These are phyloP conservation scores for Cladophialophora psammophila DNA, from an alignment of 2,329 filamentous ascomycete genomes.

Conservation along the genomic window DNA sequence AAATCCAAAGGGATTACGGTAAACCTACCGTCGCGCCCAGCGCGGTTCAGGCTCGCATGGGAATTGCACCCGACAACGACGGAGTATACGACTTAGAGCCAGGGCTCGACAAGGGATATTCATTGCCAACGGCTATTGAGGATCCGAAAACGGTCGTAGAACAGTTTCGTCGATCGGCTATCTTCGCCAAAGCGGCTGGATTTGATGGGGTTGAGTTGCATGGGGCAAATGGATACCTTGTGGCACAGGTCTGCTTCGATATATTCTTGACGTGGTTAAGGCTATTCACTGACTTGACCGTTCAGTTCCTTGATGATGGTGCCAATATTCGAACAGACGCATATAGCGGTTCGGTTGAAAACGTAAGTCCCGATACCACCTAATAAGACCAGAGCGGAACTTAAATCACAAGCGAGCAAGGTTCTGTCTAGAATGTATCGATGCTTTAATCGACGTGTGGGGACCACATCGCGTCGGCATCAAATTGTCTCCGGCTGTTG, in stretches of 20 bases:
- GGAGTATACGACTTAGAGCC: slow-evolving; percentile 15
- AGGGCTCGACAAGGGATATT: slow-evolving; percentile 10
- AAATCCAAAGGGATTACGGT: slow-evolving; percentile 9
- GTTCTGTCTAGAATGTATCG: slow-evolving; percentile 62
- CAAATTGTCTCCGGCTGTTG: slow-evolving; percentile 50
- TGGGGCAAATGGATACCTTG: slow-evolving; percentile 39
- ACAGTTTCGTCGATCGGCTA: slow-evolving; percentile 45
- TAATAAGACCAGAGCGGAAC: not conserved
- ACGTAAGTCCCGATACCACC: slow-evolving; percentile 7
- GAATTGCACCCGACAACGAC: slow-evolving; percentile 12
- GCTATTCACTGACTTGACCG: slow-evolving; percentile 31
- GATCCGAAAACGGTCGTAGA: slow-evolving; percentile 13
- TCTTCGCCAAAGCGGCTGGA: slow-evolving; percentile 62
- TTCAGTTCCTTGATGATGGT: slow-evolving; percentile 58
- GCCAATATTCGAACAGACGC: slow-evolving; percentile 58
- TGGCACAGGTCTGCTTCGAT: slow-evolving; percentile 8
- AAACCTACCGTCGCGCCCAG: slow-evolving; percentile 15
- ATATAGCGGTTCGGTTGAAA: slow-evolving; percentile 53
- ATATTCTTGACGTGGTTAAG: not conserved
- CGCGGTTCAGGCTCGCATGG: slow-evolving; percentile 17
- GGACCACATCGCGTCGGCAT: slow-evolving; percentile 56
- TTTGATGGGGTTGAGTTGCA: slow-evolving; percentile 63
- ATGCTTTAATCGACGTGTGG: slow-evolving; percentile 52
- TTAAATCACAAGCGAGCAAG: slow-evolving; percentile 55
- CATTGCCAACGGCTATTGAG: slow-evolving; percentile 7